Base-by-base conservation (phyloP, 768 basidiomycete genomes). In the Tremella fuciformis region DNA sequence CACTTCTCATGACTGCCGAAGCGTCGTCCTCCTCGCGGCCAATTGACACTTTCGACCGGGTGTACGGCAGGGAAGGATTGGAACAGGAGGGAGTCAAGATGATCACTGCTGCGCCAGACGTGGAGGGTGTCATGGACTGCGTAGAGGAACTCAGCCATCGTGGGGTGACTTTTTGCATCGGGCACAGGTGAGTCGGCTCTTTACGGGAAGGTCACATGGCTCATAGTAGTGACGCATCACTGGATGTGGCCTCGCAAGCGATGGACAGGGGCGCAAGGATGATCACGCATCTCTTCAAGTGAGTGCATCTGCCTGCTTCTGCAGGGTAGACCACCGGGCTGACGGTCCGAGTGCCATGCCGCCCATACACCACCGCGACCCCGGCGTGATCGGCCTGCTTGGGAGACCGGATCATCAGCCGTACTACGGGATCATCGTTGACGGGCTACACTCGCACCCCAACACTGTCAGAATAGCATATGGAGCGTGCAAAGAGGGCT, bases 401-500 rank as follows among this genome's bases (percentile, higher is more conserved):
- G 89, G 89, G 24, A 18, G 50, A 83, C 89, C 40, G 86, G 84
- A 85, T 78, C 80, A 81, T 66, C 79, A 89, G 62, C 91, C 91
- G 13, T 93, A 84, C 76, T 94, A 89, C 69, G 89, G 87, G 54
- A 79, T 93, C 53, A 94, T 93, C 62, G 90, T 90, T 7, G 91
- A 94, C 73, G 91, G 91, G 0, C 84, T 91, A 54, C 91, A 94
- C 71, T 88, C 85, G 13, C 91, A 93, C 75, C 91, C 91, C 15
- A 89, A 91, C 73, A 89, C 89, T 44, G 88, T 93, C 57, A 81
- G 88, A 67, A 88, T 91, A 60, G 91, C 91, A 1, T 91, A 92
- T 75, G 84, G 86, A 34, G 83, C 87, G 0, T 85, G 86, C 68
- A 87, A 87, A 8, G 87, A 91, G 8, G 88, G 90, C 1, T 92